Base-by-base conservation (phyloP, 1,284 basidiomycete genomes). In the Cutaneotrichosporon spelunceum region DNA sequence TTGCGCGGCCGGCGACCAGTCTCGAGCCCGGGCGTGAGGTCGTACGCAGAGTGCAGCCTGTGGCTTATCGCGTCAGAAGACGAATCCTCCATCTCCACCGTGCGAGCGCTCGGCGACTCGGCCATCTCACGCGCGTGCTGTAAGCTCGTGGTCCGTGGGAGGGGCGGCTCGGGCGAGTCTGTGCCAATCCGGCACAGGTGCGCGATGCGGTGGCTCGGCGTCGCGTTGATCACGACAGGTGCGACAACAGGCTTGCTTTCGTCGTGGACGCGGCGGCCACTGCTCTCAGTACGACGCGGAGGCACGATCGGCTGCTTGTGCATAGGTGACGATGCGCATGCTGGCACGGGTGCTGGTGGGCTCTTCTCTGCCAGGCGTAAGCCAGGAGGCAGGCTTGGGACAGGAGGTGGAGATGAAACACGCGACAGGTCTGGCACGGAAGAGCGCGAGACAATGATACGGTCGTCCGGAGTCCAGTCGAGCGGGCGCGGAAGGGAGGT, bases 21-120 rank as follows among this genome's bases (percentile, higher is more conserved):
- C 21, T 60, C 61, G 48, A 65, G 63, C 2, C 63, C 63, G 8
- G 63, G 63, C 13, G 63, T 65, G n/a, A 65, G 58, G 58, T 65
- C 50, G 63, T 60, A 54, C 24, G 29, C 14, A 19, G 30, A 30
- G 30, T 45, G 60, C 53, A 52, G 49, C 42, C 53, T 36, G 30
- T 50, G 34, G 14, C 56, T 27, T 23, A 16, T 23, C 21, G 26
- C 23, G 26, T 33, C 27, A 1, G 52, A 30, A 8, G 24, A 24
- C 33, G 33, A 10, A 11, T 53, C 49, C 10, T 47, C 30, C 21
- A 34, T 19, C 33, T 26, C 54, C 27, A 45, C 49, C 6, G 27
- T 6, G 49, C 9, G 1, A 48, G 29, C 9, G 4, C 39, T 7
- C 7, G 34, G 33, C 11, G 34, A 19, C 11, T 42, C 48, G 27